Percentiles rank a stretch among this genome's conserved stretches.
Evolutionary conservation across 2,329 filamentous ascomycete genomes (phyloP).

Genomic region (Pseudogymnoascus pannorum): DNA sequence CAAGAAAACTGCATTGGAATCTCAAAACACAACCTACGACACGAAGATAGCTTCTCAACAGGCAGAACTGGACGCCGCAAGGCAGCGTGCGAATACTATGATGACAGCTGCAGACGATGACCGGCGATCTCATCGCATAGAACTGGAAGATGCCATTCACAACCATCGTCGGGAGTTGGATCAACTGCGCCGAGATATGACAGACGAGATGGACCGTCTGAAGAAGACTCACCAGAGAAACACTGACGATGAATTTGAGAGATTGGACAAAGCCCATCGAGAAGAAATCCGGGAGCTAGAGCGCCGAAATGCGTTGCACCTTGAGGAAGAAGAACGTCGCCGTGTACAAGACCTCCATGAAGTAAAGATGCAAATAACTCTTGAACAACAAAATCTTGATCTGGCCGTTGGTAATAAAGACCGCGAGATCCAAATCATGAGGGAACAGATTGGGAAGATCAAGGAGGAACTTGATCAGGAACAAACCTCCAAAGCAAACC

Average conservation of each 20-base stretch:
- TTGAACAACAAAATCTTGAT: slow-evolving; percentile 35
- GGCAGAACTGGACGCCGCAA: slow-evolving; percentile 59
- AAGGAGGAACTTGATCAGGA: slow-evolving; percentile 53
- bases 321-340: slow-evolving; percentile 56
- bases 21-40: slow-evolving; percentile 41
- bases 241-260: slow-evolving; percentile 41
- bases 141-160: slow-evolving; percentile 47
- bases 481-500: slow-evolving; percentile 38
- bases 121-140: slow-evolving; percentile 42
- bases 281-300: slow-evolving; percentile 27
- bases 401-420: slow-evolving; percentile 38
- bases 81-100: slow-evolving; percentile 41
- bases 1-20: slow-evolving; percentile 14
- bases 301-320: slow-evolving; percentile 35
- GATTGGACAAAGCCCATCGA: slow-evolving; percentile 15
- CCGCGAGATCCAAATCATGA: slow-evolving; percentile 44
- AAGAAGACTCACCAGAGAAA: slow-evolving; percentile 55
- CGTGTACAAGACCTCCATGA: slow-evolving; percentile 58
- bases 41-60: slow-evolving; percentile 47
- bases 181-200: slow-evolving; percentile 39
- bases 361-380: slow-evolving; percentile 45
- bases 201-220: slow-evolving; percentile 50
- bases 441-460: slow-evolving; percentile 39
- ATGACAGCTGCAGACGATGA: slow-evolving; percentile 45
- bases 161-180: slow-evolving; percentile 50